A percentile compares a stretch with the other conserved stretches of the same genome.
Conservation (phyloP, 78 protist species). For the Tieghemostelium lacteum region DNA sequence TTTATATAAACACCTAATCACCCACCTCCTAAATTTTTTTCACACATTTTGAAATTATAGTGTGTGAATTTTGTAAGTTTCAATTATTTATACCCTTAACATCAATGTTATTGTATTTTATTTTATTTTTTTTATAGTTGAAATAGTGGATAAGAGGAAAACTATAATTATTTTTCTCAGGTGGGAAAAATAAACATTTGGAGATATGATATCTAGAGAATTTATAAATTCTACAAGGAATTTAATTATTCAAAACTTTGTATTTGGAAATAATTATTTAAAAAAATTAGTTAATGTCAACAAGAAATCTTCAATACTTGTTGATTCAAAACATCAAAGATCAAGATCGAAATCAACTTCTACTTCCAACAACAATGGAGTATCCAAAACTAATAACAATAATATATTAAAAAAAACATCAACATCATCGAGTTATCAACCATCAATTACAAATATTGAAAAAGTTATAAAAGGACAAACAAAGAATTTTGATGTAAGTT, state of each 20-base stretch:
- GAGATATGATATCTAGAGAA: slow-evolving; percentile 76
- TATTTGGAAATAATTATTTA: slow-evolving; percentile 5
- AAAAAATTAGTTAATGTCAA: not conserved
- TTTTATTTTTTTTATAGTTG: too few relatives aligned
- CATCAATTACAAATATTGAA: not conserved
- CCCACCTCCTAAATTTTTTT: too few relatives aligned
- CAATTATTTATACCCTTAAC: too few relatives aligned
- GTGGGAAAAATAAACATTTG: too few relatives aligned
- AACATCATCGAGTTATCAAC: not conserved
- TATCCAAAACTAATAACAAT: not conserved
- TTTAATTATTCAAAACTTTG: slow-evolving; percentile 60
- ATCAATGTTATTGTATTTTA: too few relatives aligned
- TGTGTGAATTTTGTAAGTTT: too few relatives aligned
- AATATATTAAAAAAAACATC: too few relatives aligned
- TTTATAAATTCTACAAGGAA: slow-evolving; percentile 40
- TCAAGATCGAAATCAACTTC: slow-evolving; percentile 3
- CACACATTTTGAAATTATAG: too few relatives aligned
- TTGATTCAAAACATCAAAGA: too few relatives aligned
- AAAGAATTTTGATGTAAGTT: slow-evolving; percentile 33
- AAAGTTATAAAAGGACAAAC: slow-evolving; percentile 12
- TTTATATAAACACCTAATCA: too few relatives aligned
- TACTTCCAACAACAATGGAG: not conserved
- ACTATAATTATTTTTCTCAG: too few relatives aligned
- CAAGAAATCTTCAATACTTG: not conserved
- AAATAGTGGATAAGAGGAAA: too few relatives aligned